Evolutionary conservation across 371 early-diverging fungal genomes (phyloP).

Genomic region (Antonospora locustae): DNA sequence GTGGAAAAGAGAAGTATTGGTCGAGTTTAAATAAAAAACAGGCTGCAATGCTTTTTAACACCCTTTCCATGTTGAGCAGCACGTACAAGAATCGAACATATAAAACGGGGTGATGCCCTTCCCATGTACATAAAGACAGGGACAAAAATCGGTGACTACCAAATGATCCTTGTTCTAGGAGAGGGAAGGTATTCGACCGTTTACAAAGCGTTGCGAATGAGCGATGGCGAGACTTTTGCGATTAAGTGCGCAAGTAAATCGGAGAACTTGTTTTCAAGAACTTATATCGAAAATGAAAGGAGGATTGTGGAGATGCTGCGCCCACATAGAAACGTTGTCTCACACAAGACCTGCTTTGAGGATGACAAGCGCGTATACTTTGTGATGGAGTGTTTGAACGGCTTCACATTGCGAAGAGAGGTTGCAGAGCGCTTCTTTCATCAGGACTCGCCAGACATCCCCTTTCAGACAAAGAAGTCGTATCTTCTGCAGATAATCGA

Average conservation of each 20-base stretch:
- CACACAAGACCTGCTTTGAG: not conserved
- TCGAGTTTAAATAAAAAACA: too few relatives aligned
- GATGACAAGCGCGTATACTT: not conserved
- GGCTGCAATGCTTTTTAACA: too few relatives aligned
- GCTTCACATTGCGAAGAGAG: not conserved
- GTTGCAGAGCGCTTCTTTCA: not conserved
- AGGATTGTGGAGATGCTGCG: not conserved
- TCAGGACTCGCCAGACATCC: not conserved
- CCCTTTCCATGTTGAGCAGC: too few relatives aligned
- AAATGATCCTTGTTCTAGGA: not conserved
- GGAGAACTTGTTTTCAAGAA: not conserved
- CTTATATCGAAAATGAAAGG: not conserved
- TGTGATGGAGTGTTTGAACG: not conserved
- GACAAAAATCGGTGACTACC: not conserved
- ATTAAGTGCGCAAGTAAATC: not conserved
- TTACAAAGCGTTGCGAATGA: not conserved
- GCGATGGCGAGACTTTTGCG: not conserved
- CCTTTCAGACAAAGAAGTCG: not conserved
- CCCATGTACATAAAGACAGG: too few relatives aligned
- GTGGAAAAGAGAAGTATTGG: too few relatives aligned
- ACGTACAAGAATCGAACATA: too few relatives aligned
- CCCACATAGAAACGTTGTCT: not conserved
- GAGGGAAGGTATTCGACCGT: slow-evolving; percentile 1
- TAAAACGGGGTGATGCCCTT: too few relatives aligned
- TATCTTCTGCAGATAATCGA: slow-evolving; percentile 16